Conservation (phyloP, 352 stramenopile genomes). For the Globisporangium emineosum region DNA sequence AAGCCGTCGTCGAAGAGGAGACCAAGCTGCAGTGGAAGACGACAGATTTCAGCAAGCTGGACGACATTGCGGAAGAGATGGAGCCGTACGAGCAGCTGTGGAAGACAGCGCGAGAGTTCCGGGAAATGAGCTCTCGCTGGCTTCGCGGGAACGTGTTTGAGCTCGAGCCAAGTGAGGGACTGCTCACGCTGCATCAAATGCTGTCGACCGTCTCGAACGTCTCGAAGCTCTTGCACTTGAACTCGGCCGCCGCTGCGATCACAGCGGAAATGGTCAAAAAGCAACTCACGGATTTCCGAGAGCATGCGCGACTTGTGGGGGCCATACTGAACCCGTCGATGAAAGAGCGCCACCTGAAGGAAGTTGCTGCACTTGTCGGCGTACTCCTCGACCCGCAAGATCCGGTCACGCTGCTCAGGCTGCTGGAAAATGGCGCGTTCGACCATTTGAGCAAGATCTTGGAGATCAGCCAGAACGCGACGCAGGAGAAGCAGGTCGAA, state of each 20-base stretch:
- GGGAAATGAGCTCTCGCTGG: constrained; percentile 65
- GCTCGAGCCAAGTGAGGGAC: constrained; percentile 47
- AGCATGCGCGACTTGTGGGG: constrained; percentile 58
- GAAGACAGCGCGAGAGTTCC: constrained; percentile 68
- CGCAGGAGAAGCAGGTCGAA: constrained; percentile 64
- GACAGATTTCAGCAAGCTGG: constrained; percentile 68
- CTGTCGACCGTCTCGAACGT: constrained; percentile 43
- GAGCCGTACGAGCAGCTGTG: constrained; percentile 77
- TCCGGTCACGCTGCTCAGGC: constrained; percentile 59
- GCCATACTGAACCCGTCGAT: constrained; percentile 68
- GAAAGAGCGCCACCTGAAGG: constrained; percentile 60
- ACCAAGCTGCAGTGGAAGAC: constrained; percentile 62
- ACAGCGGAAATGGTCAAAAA: constrained; percentile 76
- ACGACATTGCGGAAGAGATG: constrained; percentile 73
- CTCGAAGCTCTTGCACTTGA: constrained; percentile 54
- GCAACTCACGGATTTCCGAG: constrained; percentile 73
- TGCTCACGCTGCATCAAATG: constrained; percentile 55
- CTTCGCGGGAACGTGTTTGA: constrained; percentile 68
- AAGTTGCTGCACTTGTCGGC: constrained; percentile 44
- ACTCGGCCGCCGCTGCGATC: constrained; percentile 51
- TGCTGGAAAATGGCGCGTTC: constrained; percentile 66
- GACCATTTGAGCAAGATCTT: constrained; percentile 48
- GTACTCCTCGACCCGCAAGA: constrained; percentile 47
- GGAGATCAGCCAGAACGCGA: constrained; percentile 65
- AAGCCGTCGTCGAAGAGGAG: constrained; percentile 60